These are phyloP conservation scores for Exophiala calicioides DNA, from an alignment of 2,329 filamentous ascomycete genomes.

Conservation along the genomic window DNA sequence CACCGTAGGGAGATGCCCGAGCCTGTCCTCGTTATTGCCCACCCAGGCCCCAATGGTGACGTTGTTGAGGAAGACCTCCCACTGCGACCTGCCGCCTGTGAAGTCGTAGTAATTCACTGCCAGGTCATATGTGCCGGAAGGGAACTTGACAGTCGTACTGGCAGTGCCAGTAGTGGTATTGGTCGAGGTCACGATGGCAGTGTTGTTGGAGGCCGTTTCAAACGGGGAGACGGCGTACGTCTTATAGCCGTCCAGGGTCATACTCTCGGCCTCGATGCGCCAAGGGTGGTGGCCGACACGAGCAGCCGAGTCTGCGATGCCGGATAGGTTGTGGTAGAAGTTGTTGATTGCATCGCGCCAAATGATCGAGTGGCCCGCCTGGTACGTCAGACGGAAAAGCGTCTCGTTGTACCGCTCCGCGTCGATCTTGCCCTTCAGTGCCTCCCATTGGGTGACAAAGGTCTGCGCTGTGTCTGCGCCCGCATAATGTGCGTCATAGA, in stretches of 20 bases:
- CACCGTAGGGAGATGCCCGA: constrained; percentile 60
- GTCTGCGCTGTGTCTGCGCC: constrained; percentile 62
- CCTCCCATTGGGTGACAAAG: constrained; percentile 57
- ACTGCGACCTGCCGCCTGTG: constrained; percentile 59
- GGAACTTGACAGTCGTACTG: constrained; percentile 48
- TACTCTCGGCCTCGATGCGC: constrained; percentile 69
- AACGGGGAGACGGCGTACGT: constrained; percentile 57
- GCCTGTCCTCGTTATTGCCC: constrained; percentile 59
- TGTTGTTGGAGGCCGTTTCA: constrained; percentile 59
- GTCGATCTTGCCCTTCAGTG: constrained; percentile 60
- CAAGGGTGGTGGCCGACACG: constrained; percentile 64
- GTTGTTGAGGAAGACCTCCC: constrained; percentile 57
- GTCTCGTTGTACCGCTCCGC: constrained; percentile 60
- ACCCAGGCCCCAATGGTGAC: constrained; percentile 57
- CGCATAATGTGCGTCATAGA: constrained; percentile 64
- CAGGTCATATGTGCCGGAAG: constrained; percentile 61
- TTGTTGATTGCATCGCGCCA: constrained; percentile 69
- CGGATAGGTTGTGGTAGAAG: constrained; percentile 64
- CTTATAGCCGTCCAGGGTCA: constrained; percentile 62
- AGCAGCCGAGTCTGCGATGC: constrained; percentile 57
- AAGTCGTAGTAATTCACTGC: constrained; percentile 69
- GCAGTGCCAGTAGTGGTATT: constrained; percentile 57
- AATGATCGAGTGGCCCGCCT: constrained; percentile 68
- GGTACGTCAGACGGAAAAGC: constrained; percentile 61
- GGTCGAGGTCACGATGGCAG: constrained; percentile 57